Evolutionary conservation across 2,329 filamentous ascomycete genomes (phyloP), one percentile per base, ranked within the genome.

Genomic region (Sporothrix brasiliensis): DNA sequence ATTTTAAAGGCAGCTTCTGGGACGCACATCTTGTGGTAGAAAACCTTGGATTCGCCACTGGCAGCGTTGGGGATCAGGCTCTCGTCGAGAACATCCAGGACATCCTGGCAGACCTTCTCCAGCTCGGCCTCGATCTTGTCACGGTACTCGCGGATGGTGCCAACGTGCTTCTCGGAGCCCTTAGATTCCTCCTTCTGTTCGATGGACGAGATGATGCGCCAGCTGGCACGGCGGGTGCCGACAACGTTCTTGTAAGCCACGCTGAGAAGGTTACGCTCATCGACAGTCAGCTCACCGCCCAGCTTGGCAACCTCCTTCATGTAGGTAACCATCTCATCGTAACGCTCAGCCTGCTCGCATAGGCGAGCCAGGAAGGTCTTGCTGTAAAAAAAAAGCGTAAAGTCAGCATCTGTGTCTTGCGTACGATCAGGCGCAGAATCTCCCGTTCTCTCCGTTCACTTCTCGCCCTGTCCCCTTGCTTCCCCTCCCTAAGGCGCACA

Each of bases 221-320:
- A 99, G 78, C 93, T 97, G 80, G 94, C 94, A 89, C 95, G 94
- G 83, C 94, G 91, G 80, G 95, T 96, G 79, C 95, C 94, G 79
- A 99, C 93, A 73, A 99, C 95, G 85, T 99, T 99, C 92, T 99
- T 99, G 91, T 99, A 99, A 81, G 94, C 94, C 79, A 98, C 95
- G 76, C 93, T 97, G 76, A 99, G 91, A 75, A 99, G 92, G 86
- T 98, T 98, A 83, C 94, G 93, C 90, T 99, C 95, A 83, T 98
- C 94, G 78, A 98, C 94, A 75, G 89, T 91, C 79, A 94, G 90
- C 84, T 94, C 92, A 78, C 88, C 87, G 77, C 87, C 88, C 77
- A 90, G 82, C 86, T 97, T 96, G 84, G 94, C 94, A 79, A 98
- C 94, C 91, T 97, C 93, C 92, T 98, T 98, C 95, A 98, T 98